Base-by-base conservation (phyloP, 257 asterid species). In the Ajuga chamaepitys region DNA sequence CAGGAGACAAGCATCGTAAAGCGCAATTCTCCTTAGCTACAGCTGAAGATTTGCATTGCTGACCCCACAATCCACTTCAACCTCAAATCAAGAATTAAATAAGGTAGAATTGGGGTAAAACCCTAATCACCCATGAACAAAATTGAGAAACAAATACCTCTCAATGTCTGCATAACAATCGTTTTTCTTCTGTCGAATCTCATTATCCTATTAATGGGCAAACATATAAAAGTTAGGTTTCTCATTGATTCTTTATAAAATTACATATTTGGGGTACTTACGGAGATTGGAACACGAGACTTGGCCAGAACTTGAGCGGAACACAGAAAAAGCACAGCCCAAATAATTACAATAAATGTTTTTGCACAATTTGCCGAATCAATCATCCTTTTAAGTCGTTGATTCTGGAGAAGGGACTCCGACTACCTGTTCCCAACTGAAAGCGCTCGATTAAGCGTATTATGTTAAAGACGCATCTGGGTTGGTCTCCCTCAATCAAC, bases 1-100 rank as follows among this genome's bases (percentile, higher is more conserved):
- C 74, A 5, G 95, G 97, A 4, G 97, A 93, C 58, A 93, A 74
- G 76, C 98, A 93, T 62, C 70, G 78, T 68, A 93, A 68, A 59
- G 88, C 97, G 50, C 98, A 93, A 76, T 93, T 93, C 84, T 93
- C 95, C 91, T 78, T 87, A 3, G 78, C 91, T 67, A 84, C 73
- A 65, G 24, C 50, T 46, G 98, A 85, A 64, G 86, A 77, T 75
- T 74, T 77, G 82, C 98, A 93, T 24, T 72, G 74, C 75, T 86
- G 60, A 73, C 97, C 97, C 98, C 94, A 93, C 58, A 89, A 63
- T 65, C 96, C 98, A 80, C 98, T 93, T 71, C 72, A 72, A 59
- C 21, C 42, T 52, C 13, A 57, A 37, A 63, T 37, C 62, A 44
- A 77, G 10, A 37, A 38, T 7, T 8, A 6, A 28, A 30, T 34